A percentile compares a stretch with the other conserved stretches of the same genome.
Conservation (phyloP, 2,329 filamentous ascomycete genomes). For the Colletotrichum musicola region DNA sequence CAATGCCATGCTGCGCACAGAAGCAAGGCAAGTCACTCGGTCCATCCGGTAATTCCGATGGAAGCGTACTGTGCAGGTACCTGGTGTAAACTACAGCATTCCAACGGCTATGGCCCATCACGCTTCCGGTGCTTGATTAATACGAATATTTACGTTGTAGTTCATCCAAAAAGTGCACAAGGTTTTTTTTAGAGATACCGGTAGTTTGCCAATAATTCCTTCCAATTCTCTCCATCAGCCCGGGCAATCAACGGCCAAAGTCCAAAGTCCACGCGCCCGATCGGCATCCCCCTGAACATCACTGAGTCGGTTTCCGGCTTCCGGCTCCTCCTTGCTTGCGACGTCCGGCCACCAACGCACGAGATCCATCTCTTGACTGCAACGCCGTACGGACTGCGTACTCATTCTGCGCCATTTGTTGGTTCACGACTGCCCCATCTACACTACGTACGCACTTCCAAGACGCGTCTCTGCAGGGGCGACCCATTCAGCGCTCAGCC, state of each 20-base stretch:
- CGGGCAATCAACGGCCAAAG: background rate
- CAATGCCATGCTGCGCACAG: background rate
- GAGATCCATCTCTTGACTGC: constrained; percentile 21
- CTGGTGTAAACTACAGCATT: constrained; percentile 15
- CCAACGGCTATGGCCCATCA: constrained; percentile 24
- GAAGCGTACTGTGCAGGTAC: constrained; percentile 5
- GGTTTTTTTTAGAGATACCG: background rate
- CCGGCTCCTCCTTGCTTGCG: constrained; percentile 32
- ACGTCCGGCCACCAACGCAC: constrained; percentile 17
- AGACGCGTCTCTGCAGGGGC: constrained; percentile 33
- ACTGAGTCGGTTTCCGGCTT: constrained; percentile 29
- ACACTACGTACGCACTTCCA: constrained; percentile 12
- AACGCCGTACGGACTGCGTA: constrained; percentile 21
- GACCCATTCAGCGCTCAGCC: constrained; percentile 9
- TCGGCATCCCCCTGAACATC: constrained; percentile 23
- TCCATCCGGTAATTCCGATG: constrained; percentile 23
- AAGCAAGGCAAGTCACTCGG: background rate
- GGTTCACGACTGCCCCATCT: background rate
- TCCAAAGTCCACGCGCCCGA: constrained; percentile 11
- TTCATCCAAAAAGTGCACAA: too few relatives aligned
- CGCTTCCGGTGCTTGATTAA: constrained; percentile 23
- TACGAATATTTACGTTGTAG: constrained; percentile 17
- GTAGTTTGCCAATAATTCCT: background rate
- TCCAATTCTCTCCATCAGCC: background rate
- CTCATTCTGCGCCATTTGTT: constrained; percentile 13